Evolutionary conservation across 2,329 filamentous ascomycete genomes (phyloP), one percentile per base, ranked within the genome.

Genomic region (Apiospora aurea): DNA sequence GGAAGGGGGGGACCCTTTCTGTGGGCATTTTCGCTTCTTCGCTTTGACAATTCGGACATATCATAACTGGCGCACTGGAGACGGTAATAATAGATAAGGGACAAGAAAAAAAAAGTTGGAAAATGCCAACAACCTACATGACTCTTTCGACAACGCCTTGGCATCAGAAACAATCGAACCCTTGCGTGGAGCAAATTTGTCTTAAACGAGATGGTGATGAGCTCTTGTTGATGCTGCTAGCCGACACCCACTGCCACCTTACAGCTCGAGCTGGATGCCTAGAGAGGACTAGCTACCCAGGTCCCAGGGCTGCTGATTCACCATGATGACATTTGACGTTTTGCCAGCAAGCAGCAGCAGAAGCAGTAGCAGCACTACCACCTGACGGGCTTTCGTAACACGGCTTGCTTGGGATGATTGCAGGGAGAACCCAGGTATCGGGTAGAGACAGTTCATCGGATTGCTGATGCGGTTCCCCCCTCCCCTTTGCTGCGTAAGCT

Each of bases 121-220:
- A n/a, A 49, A 49, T 49, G n/a, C 46, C 46, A n/a, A 49, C 46
- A n/a, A 49, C 46, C 6, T 64, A 41, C 57, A 64, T 64, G 57
- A 64, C 57, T 64, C 57, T 64, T 47, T n/a, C 46, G 8, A 14
- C 29, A n/a, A 10, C 21, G 26, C 26, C 26, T 29, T 29, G 26
- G 16, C 21, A 41, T 13, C n/a, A 51, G 49, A 51, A 21, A n/a
- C 57, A 34, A 41, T 64, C n/a, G 34, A 64, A 41, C 57, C 34
- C 57, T 64, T 41, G 14, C 57, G 57, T 64, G 57, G 57, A 41
- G 57, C 51, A 21, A 41, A 14, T n/a, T 8, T 41, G 57, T 64
- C 57, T 41, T 41, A 64, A 64, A 64, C 57, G 57, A 64, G 57
- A 64, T 64, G 57, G 57, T 64, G 57, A 64, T 64, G 57, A 41